phyloP scores from a whole-genome alignment of 768 basidiomycete genomes.

The Paxillus ammoniavirescens region DNA sequence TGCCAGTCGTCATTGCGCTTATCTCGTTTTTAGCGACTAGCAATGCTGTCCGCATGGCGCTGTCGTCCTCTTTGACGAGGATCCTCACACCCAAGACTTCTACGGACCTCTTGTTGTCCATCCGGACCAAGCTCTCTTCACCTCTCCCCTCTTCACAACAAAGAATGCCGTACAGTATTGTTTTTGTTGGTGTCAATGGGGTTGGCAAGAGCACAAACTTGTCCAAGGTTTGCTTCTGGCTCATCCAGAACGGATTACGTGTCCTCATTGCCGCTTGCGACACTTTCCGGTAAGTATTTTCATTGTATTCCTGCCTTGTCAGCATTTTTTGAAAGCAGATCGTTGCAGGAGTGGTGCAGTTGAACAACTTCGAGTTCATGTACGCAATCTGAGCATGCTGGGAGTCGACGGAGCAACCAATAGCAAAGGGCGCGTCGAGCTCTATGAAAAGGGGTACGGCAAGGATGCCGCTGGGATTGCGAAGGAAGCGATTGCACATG shows the following conservation, averaged over 20 bases:
- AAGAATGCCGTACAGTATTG: slow-evolving; percentile 85
- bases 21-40: slow-evolving; percentile 61
- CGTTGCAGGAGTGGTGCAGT: slow-evolving; percentile 84
- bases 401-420: slow-evolving; percentile 64
- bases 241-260: slow-evolving; percentile 90
- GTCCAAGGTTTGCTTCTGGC: slow-evolving; percentile 98
- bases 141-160: slow-evolving; percentile 73
- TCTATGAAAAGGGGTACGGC: slow-evolving; percentile 96
- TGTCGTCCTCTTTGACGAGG: slow-evolving; percentile 85
- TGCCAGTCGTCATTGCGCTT: neutral
- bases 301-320: neutral
- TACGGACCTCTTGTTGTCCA: slow-evolving; percentile 92
- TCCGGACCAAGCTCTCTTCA: slow-evolving; percentile 81
- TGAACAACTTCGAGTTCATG: slow-evolving; percentile 95
- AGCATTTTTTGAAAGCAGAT: neutral
- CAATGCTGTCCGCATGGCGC: slow-evolving; percentile 76
- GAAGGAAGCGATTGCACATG: slow-evolving; percentile 89
- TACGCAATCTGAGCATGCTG: slow-evolving; percentile 88
- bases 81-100: slow-evolving; percentile 96
- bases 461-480: slow-evolving; percentile 99
- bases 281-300: slow-evolving; percentile 73
- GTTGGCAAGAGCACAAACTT: slow-evolving; percentile 99
- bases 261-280: slow-evolving; percentile 99
- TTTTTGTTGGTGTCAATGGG: slow-evolving; percentile 98
- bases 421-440: slow-evolving; percentile 79